A percentile compares a stretch with the other conserved stretches of the same genome.
Conservation (phyloP, 2,329 filamentous ascomycete genomes). For the Phyllosticta citribraziliensis region DNA sequence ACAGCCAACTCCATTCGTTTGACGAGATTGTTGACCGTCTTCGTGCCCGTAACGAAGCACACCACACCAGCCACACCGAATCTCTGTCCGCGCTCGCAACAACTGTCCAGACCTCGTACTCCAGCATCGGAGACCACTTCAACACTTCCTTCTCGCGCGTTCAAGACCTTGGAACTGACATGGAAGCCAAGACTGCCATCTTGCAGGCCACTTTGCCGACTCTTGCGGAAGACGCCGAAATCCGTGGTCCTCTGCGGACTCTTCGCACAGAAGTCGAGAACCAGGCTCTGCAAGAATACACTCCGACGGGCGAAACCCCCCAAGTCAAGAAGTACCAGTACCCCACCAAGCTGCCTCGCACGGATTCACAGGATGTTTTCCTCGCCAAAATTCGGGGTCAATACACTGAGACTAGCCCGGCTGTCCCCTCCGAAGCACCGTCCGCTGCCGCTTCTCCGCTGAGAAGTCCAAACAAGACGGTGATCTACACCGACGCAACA, state of each 20-base stretch:
- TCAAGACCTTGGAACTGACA: conserved; percentile 57
- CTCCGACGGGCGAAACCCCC: conserved; percentile 76
- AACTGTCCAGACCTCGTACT: conserved; percentile 64
- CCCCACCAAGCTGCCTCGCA: conserved; percentile 67
- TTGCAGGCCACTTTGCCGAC: conserved; percentile 53
- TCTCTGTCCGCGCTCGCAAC: conserved; percentile 56
- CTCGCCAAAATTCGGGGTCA: conserved; percentile 38
- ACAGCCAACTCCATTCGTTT: conserved; percentile 77
- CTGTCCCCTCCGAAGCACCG: conserved; percentile 14
- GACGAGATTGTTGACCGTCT: conserved; percentile 85
- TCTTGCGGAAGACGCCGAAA: conserved; percentile 42
- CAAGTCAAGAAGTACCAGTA: conserved; percentile 74
- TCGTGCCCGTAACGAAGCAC: conserved; percentile 65
- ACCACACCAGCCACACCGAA: conserved; percentile 60
- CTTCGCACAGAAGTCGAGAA: conserved; percentile 60
- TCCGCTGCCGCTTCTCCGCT: conserved; percentile 20
- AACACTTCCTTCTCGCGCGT: conserved; percentile 58
- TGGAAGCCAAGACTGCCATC: conserved; percentile 49
- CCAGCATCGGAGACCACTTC: conserved; percentile 60
- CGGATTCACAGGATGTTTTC: conserved; percentile 51
- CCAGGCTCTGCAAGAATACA: conserved; percentile 66
- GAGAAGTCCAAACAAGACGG: conserved; percentile 39
- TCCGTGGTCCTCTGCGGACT: conserved; percentile 60
- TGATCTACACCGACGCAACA: conserved; percentile 42
- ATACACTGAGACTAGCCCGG: conserved; percentile 13